phyloP scores from a whole-genome alignment of 192 early-diverging fungal genomes.

The Coemansia sp. region DNA sequence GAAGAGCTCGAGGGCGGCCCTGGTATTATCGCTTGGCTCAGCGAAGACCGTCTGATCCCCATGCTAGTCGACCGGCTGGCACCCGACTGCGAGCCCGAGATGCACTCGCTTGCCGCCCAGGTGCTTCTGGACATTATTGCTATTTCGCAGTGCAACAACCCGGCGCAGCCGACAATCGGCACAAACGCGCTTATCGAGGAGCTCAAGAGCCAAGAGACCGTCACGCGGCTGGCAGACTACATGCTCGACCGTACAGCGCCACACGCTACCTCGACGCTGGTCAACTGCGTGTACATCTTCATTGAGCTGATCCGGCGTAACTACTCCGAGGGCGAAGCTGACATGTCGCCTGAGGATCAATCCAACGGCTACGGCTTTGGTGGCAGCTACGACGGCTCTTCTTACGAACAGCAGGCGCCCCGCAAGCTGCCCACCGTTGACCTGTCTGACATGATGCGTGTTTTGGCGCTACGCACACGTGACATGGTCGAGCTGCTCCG shows the following conservation, averaged over 20 bases:
- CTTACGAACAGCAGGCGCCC: slow-evolving; percentile 22
- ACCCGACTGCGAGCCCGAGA: slow-evolving; percentile 75
- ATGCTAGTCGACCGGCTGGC: slow-evolving; percentile 76
- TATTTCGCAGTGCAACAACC: slow-evolving; percentile 70
- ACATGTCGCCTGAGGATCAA: slow-evolving; percentile 7
- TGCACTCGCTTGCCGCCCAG: slow-evolving; percentile 77
- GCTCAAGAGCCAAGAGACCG: slow-evolving; percentile 74
- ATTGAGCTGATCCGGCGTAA: slow-evolving; percentile 97
- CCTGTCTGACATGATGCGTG: slow-evolving; percentile 87
- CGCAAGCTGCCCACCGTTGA: slow-evolving; percentile 58
- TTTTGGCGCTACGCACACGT: slow-evolving; percentile 71
- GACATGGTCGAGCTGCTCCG: slow-evolving; percentile 78
- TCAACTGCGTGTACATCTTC: slow-evolving; percentile 93
- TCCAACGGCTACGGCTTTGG: slow-evolving; percentile 10
- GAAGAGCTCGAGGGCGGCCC: slow-evolving; percentile 85
- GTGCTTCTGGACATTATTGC: slow-evolving; percentile 81
- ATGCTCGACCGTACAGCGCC: slow-evolving; percentile 81
- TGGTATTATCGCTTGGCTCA: slow-evolving; percentile 91
- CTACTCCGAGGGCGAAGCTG: slow-evolving; percentile 56
- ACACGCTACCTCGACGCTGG: slow-evolving; percentile 81
- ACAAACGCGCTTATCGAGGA: slow-evolving; percentile 64
- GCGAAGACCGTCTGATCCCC: slow-evolving; percentile 72
- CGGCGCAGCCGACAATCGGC: slow-evolving; percentile 62
- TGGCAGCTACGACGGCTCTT: slow-evolving; percentile 4
- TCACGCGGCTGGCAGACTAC: slow-evolving; percentile 73